Evolutionary conservation across 2,329 filamentous ascomycete genomes (phyloP), one percentile per base, ranked within the genome.

Genomic region (Metarhizium brunneum): DNA sequence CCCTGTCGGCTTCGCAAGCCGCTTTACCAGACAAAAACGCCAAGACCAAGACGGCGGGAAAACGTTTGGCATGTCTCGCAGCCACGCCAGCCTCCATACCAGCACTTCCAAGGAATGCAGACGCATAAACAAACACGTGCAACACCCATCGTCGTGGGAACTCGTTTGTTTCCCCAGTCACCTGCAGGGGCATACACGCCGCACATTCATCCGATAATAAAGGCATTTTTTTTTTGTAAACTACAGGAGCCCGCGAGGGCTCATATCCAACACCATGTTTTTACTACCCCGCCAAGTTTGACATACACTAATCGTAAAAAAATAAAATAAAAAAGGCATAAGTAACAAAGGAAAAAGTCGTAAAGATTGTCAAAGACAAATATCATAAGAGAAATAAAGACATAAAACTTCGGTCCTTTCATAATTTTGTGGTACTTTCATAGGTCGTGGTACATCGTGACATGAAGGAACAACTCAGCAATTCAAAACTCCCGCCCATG

Each of bases 81-180:
- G 40, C 36, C 18, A 35, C 50, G 4, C 36, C 20, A n/a, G 14
- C 16, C 18, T 25, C 14, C 40, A 52, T 47, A 47, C 29, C 40
- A 52, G 42, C 53, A 50, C 30, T 32, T 16, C 38, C 3, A 16
- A 32, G 53, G 53, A 55, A 55, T 55, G 53, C 48, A 55, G 7
- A 20, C 16, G 11, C 6, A 16, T 42, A 25, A 47, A 8, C 18
- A 25, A 35, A 35, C 32, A 35, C 2, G 6, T 25, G 25, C 25
- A 4, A 4, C 32, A 7, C 11, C 43, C 43, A 55, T 55, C 18
- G 49, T 47, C 30, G 36, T 47, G 25, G 53, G 20, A 54, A 54
- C 52, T 48, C 25, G 25, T 25, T 25, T 25, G 25, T 25, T 25
- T 25, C 25, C 25, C 25, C 25, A 25, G 25, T 25, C 25, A 25